phyloP scores from a whole-genome alignment of 2,329 filamentous ascomycete genomes.

The Fusarium nygamai region DNA sequence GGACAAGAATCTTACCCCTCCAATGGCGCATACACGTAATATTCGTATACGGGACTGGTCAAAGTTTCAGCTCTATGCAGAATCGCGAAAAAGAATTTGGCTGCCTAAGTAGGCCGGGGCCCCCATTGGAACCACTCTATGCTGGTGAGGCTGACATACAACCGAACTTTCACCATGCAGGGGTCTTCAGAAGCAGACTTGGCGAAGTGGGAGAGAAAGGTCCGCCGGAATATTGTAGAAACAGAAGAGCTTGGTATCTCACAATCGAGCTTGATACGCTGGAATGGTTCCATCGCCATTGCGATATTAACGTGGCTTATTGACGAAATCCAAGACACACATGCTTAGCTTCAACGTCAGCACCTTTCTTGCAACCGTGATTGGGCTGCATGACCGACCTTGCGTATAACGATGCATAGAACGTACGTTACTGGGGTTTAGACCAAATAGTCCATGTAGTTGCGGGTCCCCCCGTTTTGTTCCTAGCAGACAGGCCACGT shows the following conservation, averaged over 20 bases:
- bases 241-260: too few relatives aligned
- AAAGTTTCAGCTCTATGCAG: too few relatives aligned
- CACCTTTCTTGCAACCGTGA: neutral
- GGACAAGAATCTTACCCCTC: neutral
- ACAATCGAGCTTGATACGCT: neutral
- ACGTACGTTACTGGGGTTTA: neutral
- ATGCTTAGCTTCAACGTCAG: neutral
- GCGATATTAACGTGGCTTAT: neutral
- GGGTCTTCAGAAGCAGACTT: neutral
- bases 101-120: neutral
- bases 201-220: neutral
- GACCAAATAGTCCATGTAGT: neutral
- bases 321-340: neutral
- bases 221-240: too few relatives aligned
- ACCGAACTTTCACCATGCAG: neutral
- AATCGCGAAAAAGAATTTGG: neutral
- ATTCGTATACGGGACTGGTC: neutral
- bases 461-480: neutral
- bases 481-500: neutral
- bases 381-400: neutral
- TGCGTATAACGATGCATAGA: neutral
- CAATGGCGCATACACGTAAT: neutral
- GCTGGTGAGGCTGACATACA: neutral
- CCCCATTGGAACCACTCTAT: neutral
- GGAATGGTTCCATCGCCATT: neutral